These are phyloP conservation scores for Xylaria cubensis DNA, from an alignment of 495 filamentous ascomycete genomes.

Conservation along the genomic window DNA sequence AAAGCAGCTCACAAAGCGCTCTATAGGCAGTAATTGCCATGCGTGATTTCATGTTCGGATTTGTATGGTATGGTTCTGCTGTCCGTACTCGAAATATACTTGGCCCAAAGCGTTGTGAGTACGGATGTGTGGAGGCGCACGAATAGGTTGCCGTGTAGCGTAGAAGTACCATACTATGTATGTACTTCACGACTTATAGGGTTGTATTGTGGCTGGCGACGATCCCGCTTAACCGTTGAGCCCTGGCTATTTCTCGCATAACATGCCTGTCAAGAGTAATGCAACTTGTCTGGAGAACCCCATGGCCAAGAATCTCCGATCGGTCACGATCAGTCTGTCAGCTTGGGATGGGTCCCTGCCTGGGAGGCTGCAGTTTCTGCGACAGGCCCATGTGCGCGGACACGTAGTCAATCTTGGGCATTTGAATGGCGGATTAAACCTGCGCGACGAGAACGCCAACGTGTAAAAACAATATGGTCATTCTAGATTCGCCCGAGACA, in stretches of 20 bases:
- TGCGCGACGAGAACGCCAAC: constrained; percentile 17
- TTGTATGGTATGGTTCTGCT: neutral
- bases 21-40: neutral
- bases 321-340: constrained; percentile 29
- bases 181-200: constrained; percentile 23
- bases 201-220: constrained; percentile 37
- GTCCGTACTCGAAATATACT: neutral
- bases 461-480: constrained; percentile 9
- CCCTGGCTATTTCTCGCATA: constrained; percentile 34
- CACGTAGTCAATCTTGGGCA: constrained; percentile 27
- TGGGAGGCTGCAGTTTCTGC: constrained; percentile 32
- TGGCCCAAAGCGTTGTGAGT: neutral
- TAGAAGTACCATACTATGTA: neutral
- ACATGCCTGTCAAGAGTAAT: constrained; percentile 21
- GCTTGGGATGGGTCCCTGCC: constrained; percentile 21
- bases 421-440: constrained; percentile 12
- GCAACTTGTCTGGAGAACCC: constrained; percentile 29
- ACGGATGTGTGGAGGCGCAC: neutral
- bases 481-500: neutral
- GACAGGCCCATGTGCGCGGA: constrained; percentile 32
- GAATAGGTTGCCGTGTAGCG: constrained; percentile 4
- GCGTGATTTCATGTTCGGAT: neutral
- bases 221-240: constrained; percentile 36
- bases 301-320: constrained; percentile 26
- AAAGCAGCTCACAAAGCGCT: neutral